Percentiles rank a stretch among this genome's conserved stretches.
phyloP scores from a whole-genome alignment of 805 yeast species.

The Candida adriatica region DNA sequence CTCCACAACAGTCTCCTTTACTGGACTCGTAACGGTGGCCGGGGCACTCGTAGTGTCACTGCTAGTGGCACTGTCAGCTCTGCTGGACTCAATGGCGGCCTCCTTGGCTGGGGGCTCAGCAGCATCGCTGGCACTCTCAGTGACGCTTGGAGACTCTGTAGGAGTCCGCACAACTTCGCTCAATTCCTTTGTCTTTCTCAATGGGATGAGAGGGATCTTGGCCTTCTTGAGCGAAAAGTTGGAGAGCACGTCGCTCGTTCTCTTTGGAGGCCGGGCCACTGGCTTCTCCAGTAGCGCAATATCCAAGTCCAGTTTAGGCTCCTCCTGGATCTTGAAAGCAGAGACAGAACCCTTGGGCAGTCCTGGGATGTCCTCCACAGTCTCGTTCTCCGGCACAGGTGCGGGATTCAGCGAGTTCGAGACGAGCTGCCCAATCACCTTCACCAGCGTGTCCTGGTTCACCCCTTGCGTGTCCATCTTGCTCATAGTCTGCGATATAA shows the following conservation, averaged over 20 bases:
- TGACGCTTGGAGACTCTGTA: not conserved
- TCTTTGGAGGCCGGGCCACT: constrained; percentile 11
- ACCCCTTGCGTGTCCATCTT: constrained; percentile 44
- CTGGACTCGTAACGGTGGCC: too few relatives aligned
- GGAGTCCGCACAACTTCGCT: not conserved
- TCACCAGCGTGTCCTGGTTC: constrained; percentile 25
- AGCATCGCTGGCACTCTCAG: constrained; percentile 1
- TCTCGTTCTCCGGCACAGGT: constrained; percentile 4
- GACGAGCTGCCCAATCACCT: constrained; percentile 22
- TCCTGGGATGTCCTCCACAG: constrained; percentile 17
- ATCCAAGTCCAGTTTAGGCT: not conserved
- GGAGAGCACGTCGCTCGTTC: constrained; percentile 15
- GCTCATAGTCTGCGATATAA: constrained; percentile 23
- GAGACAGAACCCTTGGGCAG: constrained; percentile 26
- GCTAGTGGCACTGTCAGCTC: constrained; percentile 1
- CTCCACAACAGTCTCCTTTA: too few relatives aligned
- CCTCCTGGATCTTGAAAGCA: constrained; percentile 23
- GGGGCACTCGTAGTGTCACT: constrained; percentile 3
- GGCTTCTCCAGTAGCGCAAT: not conserved
- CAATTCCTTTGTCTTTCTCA: constrained; percentile 8
- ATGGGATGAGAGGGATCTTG: constrained; percentile 20
- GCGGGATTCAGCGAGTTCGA: constrained; percentile 10
- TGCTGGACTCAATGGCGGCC: too few relatives aligned
- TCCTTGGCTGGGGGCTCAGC: too few relatives aligned
- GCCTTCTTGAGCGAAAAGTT: constrained; percentile 21